Evolutionary conservation across 768 basidiomycete species (phyloP), one percentile per base, ranked within the genome.

Genomic region (Mycena rosella): DNA sequence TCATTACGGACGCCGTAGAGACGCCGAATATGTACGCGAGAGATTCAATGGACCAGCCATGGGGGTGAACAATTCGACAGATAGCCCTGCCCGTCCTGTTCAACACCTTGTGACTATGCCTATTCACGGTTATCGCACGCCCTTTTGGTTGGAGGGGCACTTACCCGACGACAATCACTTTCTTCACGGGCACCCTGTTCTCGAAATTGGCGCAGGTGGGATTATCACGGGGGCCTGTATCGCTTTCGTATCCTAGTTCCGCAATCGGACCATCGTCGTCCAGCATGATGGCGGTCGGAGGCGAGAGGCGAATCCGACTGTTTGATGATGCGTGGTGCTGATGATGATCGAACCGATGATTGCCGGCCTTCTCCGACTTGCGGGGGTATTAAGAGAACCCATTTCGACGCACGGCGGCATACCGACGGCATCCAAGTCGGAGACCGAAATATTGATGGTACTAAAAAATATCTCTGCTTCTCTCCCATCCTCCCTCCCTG

Each of bases 231-330:
- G 11, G 26, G 2, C 63, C 63, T 1, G 63, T 65, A 20, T 65
- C 63, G 27, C 63, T 65, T 22, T 65, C 55, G n/a, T 65, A 65
- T 0, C 63, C 63, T 2, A 45, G 48, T 22, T 65, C 56, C 0
- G 56, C 63, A 27, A 64, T 45, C 20, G 17, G n/a, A 11, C n/a
- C n/a, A n/a, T n/a, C n/a, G n/a, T n/a, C n/a, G n/a, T n/a, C n/a
- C n/a, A n/a, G n/a, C n/a, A n/a, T n/a, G n/a, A n/a, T n/a, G n/a
- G n/a, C n/a, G n/a, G n/a, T n/a, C n/a, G n/a, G n/a, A n/a, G n/a
- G n/a, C n/a, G n/a, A n/a, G n/a, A n/a, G n/a, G n/a, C n/a, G n/a
- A n/a, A n/a, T n/a, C n/a, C n/a, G n/a, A n/a, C n/a, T n/a, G n/a
- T n/a, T n/a, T n/a, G n/a, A n/a, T n/a, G n/a, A n/a, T n/a, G n/a